Conservation (phyloP, 2,329 filamentous ascomycete genomes). For the Coniochaeta sp. region DNA sequence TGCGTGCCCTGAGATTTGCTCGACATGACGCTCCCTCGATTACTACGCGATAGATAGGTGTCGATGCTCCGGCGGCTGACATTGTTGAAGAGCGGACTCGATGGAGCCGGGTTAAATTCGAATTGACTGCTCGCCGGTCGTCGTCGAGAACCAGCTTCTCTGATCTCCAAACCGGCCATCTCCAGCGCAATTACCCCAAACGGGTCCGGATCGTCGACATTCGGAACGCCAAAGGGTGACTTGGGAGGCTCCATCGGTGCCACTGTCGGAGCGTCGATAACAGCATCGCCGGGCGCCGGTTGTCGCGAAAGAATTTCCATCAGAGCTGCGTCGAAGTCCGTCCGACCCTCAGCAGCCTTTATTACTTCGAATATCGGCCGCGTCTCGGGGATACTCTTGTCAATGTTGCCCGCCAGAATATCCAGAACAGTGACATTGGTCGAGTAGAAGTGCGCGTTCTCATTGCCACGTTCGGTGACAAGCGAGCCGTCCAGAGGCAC, state of each 20-base stretch:
- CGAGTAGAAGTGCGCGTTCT: constrained; percentile 53
- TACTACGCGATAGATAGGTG: constrained; percentile 53
- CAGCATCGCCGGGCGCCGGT: constrained; percentile 69
- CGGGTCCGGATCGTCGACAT: constrained; percentile 77
- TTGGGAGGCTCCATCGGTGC: constrained; percentile 26
- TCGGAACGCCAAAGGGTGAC: constrained; percentile 68
- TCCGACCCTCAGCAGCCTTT: constrained; percentile 79
- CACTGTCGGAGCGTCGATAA: constrained; percentile 37
- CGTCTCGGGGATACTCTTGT: constrained; percentile 46
- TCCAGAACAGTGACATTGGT: constrained; percentile 44
- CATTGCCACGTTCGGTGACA: constrained; percentile 48
- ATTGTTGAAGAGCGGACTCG: constrained; percentile 58
- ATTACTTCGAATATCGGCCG: constrained; percentile 69
- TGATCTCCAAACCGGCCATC: constrained; percentile 80
- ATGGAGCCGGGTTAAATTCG: constrained; percentile 70
- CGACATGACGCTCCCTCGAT: constrained; percentile 70
- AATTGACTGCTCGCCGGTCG: constrained; percentile 74
- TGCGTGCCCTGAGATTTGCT: constrained; percentile 62
- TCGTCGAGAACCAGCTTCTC: constrained; percentile 74
- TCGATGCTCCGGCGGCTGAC: constrained; percentile 63
- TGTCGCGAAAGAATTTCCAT: constrained; percentile 57
- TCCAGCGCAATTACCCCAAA: constrained; percentile 89
- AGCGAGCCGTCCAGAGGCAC: constrained; percentile 51
- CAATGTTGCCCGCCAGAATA: constrained; percentile 49
- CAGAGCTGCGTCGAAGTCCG: constrained; percentile 61